Conservation (phyloP, 169 alveolate species). For the Plasmodium malariae region DNA sequence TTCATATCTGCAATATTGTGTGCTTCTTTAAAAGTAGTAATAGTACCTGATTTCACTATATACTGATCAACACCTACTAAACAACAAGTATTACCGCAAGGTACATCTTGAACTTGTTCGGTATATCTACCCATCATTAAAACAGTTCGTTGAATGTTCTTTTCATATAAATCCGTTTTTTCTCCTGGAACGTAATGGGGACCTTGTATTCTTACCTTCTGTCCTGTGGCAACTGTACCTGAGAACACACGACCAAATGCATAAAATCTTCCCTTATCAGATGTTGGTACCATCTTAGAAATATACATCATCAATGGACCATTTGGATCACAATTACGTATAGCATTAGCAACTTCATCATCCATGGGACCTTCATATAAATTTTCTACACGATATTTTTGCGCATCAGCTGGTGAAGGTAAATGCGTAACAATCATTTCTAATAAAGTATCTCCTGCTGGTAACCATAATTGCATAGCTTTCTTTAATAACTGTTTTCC, state of each 20-base stretch:
- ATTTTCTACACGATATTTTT: slow-evolving; percentile 98
- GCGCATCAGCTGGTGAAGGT: slow-evolving; percentile 99
- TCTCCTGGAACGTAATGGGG: slow-evolving; percentile 99
- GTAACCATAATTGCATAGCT: slow-evolving; percentile 99
- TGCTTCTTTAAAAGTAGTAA: slow-evolving; percentile 97
- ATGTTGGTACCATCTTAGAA: slow-evolving; percentile 99
- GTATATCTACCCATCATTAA: slow-evolving; percentile 98
- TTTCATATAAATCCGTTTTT: slow-evolving; percentile 96
- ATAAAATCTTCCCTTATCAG: slow-evolving; percentile 99
- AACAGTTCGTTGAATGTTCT: slow-evolving; percentile 98
- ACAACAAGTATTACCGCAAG: slow-evolving; percentile 99
- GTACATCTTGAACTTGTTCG: slow-evolving; percentile 98
- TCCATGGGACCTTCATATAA: slow-evolving; percentile 99
- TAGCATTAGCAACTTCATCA: slow-evolving; percentile 98
- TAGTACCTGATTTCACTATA: slow-evolving; percentile 98
- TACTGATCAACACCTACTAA: slow-evolving; percentile 99
- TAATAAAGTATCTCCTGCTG: slow-evolving; percentile 99
- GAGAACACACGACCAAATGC: slow-evolving; percentile 99
- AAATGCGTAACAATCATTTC: slow-evolving; percentile 99
- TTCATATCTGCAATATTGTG: slow-evolving; percentile 98
- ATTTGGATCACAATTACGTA: slow-evolving; percentile 97
- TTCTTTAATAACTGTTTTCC: slow-evolving; percentile 98
- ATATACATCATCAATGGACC: slow-evolving; percentile 99
- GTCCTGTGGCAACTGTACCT: slow-evolving; percentile 99
- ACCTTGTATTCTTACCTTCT: slow-evolving; percentile 99